Conservation (phyloP, 1,284 basidiomycete genomes). For the Sphagnurus paluster region DNA sequence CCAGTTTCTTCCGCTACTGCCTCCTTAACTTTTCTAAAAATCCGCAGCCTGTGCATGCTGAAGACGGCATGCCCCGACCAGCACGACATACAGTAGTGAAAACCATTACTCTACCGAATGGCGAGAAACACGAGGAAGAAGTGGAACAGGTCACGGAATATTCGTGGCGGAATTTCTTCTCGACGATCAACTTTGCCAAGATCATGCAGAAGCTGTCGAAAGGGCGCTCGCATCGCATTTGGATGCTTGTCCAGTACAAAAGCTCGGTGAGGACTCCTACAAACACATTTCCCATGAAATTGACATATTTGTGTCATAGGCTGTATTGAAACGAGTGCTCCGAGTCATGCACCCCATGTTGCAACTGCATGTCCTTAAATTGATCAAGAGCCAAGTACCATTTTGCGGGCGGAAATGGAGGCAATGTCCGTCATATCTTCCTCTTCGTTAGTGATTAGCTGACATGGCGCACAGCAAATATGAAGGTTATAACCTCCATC, state of each 20-base stretch:
- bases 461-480: constrained; percentile 70
- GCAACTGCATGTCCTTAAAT: constrained; percentile 95
- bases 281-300: not conserved
- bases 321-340: constrained; percentile 92
- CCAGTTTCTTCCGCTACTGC: constrained; percentile 95
- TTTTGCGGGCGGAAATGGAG: constrained; percentile 99
- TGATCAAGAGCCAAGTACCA: constrained; percentile 99
- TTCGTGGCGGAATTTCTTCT: constrained; percentile 98
- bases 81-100: constrained; percentile 58
- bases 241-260: constrained; percentile 98
- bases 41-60: constrained; percentile 49
- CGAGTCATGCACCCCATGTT: constrained; percentile 93
- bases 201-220: constrained; percentile 99
- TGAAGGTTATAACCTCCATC: constrained; percentile 99
- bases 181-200: constrained; percentile 97
- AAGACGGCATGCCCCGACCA: constrained; percentile 61
- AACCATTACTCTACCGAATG: constrained; percentile 61
- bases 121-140: constrained; percentile 77
- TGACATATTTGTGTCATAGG: constrained; percentile 46
- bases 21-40: constrained; percentile 70
- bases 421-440: constrained; percentile 66
- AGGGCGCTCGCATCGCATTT: constrained; percentile 90
- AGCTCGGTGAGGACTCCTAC: constrained; percentile 69
- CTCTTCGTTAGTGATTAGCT: not conserved
- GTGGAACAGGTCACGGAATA: constrained; percentile 91